Percentiles rank a stretch among this genome's conserved stretches.
Evolutionary conservation across 2,329 filamentous ascomycete species (phyloP).

Genomic region (Fusarium palustre): DNA sequence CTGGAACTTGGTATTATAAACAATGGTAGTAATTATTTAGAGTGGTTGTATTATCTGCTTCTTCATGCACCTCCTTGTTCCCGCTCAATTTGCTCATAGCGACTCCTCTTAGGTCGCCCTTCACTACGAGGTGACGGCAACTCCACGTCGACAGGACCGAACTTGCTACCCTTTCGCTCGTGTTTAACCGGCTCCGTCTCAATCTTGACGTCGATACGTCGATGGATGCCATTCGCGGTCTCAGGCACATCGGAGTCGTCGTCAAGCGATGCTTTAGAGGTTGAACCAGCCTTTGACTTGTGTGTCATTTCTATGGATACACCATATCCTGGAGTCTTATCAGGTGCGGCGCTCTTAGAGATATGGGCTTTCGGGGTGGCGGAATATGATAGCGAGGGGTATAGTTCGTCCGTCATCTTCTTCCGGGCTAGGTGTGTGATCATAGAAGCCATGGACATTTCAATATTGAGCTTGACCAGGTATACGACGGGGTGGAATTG

Average conservation of each 20-base stretch:
- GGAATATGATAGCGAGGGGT: conserved; percentile 26
- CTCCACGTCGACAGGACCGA: background rate
- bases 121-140: background rate
- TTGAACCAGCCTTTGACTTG: conserved; percentile 24
- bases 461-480: conserved; percentile 65
- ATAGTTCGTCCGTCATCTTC: conserved; percentile 35
- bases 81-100: conserved; percentile 7
- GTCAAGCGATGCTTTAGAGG: conserved; percentile 29
- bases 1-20: too few relatives aligned
- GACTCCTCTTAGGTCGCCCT: conserved; percentile 4
- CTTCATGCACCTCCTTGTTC: background rate
- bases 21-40: background rate
- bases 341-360: background rate
- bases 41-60: background rate
- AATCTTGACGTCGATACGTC: conserved; percentile 37
- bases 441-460: conserved; percentile 66
- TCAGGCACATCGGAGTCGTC: background rate
- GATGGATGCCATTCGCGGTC: conserved; percentile 30
- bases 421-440: conserved; percentile 55
- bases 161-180: background rate
- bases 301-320: conserved; percentile 30
- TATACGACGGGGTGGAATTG: conserved; percentile 66
- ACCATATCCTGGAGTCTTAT: conserved; percentile 7
- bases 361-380: conserved; percentile 3
- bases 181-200: background rate